Evolutionary conservation across 2,329 filamentous ascomycete species (phyloP), one percentile per base, ranked within the genome.

Genomic region (Cladorrhinum sp.): DNA sequence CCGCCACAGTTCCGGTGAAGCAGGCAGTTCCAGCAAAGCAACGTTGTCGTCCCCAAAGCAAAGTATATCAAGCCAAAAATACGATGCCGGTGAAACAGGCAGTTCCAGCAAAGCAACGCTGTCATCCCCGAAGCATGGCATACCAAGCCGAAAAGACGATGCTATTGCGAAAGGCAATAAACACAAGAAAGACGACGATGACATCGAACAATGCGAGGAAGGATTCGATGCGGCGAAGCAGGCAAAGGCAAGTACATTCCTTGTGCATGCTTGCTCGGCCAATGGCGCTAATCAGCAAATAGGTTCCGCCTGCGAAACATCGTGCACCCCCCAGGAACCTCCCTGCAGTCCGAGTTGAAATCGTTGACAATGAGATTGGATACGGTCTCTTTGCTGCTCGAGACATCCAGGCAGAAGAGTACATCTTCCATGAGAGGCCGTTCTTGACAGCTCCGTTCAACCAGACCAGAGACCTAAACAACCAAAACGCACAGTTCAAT

Each of bases 341-440:
- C 2, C 57, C 62, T 7, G 65, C 64, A 13, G 61, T 69, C 1
- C 50, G 55, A 8, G 25, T 69, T 25, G 60, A 55, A 38, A 50
- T 67, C 25, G 60, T 67, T 29, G 64, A 65, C 62, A 55, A 64
- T 1, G 32, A 53, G 16, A 55, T 74, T 5, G 71, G 71, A 51
- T 70, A 70, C 51, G 69, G 71, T 51, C 66, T 74, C 53, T 72
- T 69, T 54, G 71, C 72, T 6, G 60, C 66, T n/a, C 65, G 66
- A 18, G 52, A 65, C 57, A 65, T 70, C 27, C 25, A 25, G 2
- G 52, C 60, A 12, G 66, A 65, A 22, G 68, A 72, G 25, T 62
- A 64, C 50, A 63, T 73, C 54, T 71, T 69, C 56, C 58, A 66
- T 52, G 72, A 74, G 50, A 62, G 52, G 54, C 67, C 57, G 51